Conservation (phyloP, 192 early-diverging fungal genomes). For the Coemansia sp. region DNA sequence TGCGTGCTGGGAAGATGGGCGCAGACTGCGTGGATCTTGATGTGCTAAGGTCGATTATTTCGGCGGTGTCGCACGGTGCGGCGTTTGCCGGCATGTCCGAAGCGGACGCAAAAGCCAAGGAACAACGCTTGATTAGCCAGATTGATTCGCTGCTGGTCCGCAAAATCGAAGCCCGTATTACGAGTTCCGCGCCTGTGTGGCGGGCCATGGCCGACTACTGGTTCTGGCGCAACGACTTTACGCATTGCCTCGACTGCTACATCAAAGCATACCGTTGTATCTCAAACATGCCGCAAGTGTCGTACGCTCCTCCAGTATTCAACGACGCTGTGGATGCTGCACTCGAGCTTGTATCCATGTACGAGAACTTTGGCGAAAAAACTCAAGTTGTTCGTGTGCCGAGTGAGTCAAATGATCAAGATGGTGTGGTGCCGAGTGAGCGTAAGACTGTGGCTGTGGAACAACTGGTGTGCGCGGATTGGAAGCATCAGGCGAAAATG, state of each 20-base stretch:
- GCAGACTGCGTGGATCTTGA: conserved; percentile 78
- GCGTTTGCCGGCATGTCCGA: conserved; percentile 18
- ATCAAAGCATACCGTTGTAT: conserved; percentile 83
- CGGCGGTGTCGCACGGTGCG: conserved; percentile 58
- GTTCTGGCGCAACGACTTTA: conserved; percentile 60
- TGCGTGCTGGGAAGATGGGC: conserved; percentile 49
- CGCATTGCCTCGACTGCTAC: conserved; percentile 74
- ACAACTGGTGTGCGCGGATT: conserved; percentile 76
- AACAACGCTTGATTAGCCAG: conserved; percentile 19
- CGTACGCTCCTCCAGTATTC: conserved; percentile 71
- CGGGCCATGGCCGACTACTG: conserved; percentile 74
- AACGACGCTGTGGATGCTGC: conserved; percentile 67
- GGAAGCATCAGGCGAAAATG: conserved; percentile 83
- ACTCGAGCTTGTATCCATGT: conserved; percentile 76
- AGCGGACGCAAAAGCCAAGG: conserved; percentile 55
- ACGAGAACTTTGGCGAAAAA: conserved; percentile 69
- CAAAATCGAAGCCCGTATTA: conserved; percentile 74
- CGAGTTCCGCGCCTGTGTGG: conserved; percentile 75
- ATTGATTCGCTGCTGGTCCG: conserved; percentile 66
- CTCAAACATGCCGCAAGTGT: conserved; percentile 73
- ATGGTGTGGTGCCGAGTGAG: not conserved
- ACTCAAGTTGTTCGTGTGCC: conserved; percentile 44
- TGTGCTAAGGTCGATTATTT: conserved; percentile 73
- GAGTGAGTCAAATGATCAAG: conserved; percentile 22
- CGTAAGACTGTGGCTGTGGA: conserved; percentile 42